Conservation (phyloP, 768 basidiomycete species). For the Lentinula raphanica region DNA sequence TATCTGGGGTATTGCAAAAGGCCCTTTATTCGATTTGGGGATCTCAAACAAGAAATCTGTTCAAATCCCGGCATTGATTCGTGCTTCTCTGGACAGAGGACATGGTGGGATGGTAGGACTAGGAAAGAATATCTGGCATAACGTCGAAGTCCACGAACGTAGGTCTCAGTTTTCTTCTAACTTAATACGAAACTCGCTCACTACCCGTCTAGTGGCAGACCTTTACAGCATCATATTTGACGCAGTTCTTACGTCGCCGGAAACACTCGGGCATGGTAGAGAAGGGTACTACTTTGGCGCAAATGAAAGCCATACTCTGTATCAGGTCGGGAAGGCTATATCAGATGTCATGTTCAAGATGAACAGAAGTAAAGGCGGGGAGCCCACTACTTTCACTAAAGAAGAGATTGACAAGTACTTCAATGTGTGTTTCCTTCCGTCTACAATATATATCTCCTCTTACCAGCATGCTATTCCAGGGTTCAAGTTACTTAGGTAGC, state of each 20-base stretch:
- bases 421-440: slow-evolving; percentile 16
- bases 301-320: slow-evolving; percentile 42
- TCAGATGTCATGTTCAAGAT: slow-evolving; percentile 32
- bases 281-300: slow-evolving; percentile 52
- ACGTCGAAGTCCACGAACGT: slow-evolving; percentile 53
- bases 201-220: slow-evolving; percentile 29
- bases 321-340: slow-evolving; percentile 36
- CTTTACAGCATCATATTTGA: slow-evolving; percentile 43
- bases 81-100: slow-evolving; percentile 38
- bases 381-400: slow-evolving; percentile 41
- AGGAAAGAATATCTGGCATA: slow-evolving; percentile 56
- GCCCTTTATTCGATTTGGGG: slow-evolving; percentile 42
- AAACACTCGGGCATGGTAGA: slow-evolving; percentile 34
- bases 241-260: slow-evolving; percentile 23
- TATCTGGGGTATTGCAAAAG: slow-evolving; percentile 52
- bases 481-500: slow-evolving; percentile 27
- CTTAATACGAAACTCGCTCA: neutral
- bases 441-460: neutral
- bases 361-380: slow-evolving; percentile 30
- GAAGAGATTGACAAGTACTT: slow-evolving; percentile 42
- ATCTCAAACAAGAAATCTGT: slow-evolving; percentile 49
- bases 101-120: slow-evolving; percentile 51
- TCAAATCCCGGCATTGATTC: slow-evolving; percentile 46
- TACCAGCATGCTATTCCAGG: slow-evolving; percentile 15
- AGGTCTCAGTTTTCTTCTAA: slow-evolving; percentile 6